Evolutionary conservation across 2,329 filamentous ascomycete genomes (phyloP).

Genomic region (Ophiostoma populinum): DNA sequence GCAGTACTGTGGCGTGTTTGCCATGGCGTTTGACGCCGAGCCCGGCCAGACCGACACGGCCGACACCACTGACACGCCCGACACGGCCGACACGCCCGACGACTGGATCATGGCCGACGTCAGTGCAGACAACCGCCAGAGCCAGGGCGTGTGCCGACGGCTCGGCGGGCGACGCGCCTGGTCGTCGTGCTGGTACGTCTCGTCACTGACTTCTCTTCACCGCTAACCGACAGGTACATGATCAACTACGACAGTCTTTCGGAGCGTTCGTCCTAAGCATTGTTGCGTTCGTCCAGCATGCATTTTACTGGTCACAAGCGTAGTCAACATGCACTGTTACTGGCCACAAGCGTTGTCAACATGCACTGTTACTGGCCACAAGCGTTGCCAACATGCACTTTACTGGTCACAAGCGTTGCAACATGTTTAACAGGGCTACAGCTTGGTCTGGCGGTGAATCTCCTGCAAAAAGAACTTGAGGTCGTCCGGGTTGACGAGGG

Average conservation of each 20-base stretch:
- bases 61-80: slow-evolving; percentile 23
- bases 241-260: slow-evolving; percentile 12
- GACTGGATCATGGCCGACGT: slow-evolving; percentile 48
- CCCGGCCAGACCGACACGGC: slow-evolving; percentile 15
- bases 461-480: slow-evolving; percentile 89
- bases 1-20: slow-evolving; percentile 27
- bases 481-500: slow-evolving; percentile 84
- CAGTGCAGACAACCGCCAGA: slow-evolving; percentile 38
- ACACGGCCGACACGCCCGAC: slow-evolving; percentile 22
- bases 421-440: slow-evolving; percentile 1
- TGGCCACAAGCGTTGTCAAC: too few relatives aligned
- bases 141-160: slow-evolving; percentile 43
- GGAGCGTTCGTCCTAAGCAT: too few relatives aligned
- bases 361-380: too few relatives aligned
- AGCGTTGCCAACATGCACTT: too few relatives aligned
- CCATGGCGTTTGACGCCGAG: not conserved
- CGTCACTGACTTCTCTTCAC: not conserved
- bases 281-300: too few relatives aligned
- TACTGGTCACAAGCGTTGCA: too few relatives aligned
- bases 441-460: slow-evolving; percentile 53
- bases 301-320: too few relatives aligned
- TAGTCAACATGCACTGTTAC: too few relatives aligned
- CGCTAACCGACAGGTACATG: slow-evolving; percentile 10
- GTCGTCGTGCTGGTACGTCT: slow-evolving; percentile 36
- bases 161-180: slow-evolving; percentile 39